Base-by-base conservation (phyloP, 345 rosid species). In the Eucalyptus cloeziana region DNA sequence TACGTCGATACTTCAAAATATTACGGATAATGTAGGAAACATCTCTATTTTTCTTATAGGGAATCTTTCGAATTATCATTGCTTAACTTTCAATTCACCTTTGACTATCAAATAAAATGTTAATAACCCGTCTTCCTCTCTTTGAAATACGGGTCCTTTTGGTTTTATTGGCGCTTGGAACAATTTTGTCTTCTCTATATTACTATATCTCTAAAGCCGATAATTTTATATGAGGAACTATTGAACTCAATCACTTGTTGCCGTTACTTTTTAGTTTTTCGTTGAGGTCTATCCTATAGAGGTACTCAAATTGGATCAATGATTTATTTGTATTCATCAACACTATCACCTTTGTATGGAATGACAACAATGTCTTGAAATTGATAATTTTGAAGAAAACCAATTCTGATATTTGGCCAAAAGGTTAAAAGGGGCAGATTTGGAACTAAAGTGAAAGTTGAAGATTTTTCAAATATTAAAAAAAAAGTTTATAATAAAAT, bases 281-380 rank as follows among this genome's bases (percentile, higher is more conserved):
- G 7, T 52, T 51, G 56, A 51, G 1, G 56, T 51, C 56, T 51
- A 51, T 51, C 56, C 7, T 51, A 51, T 16, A 17, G 22, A 51
- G 54, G 22, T 51, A 51, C 9, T 51, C 56, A 17, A 51, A 51
- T 51, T 51, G 22, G 54, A 62, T 7, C 33, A 52, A 21, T 7
- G 10, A 52, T 52, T 52, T 19, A 52, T 52, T 52, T 52, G 62
- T 56, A 22, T 31, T 69, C 79, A 64, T 14, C 33, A n/a, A n/a
- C 37, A 31, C 44, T 8, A 17, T 69, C 40, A 8, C 21, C 43
- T 31, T 33, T 3, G 6, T 69, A 69, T 69, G 43, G 43, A 31
- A 0, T 0, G 1, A 2, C 12, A 16, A 31, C 4, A 31, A 3
- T 21, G 5, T 16, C 24, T 4, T 16, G 24, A 69, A 4, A 24